Evolutionary conservation across 768 basidiomycete species (phyloP).

Genomic region (Suillus discolor): DNA sequence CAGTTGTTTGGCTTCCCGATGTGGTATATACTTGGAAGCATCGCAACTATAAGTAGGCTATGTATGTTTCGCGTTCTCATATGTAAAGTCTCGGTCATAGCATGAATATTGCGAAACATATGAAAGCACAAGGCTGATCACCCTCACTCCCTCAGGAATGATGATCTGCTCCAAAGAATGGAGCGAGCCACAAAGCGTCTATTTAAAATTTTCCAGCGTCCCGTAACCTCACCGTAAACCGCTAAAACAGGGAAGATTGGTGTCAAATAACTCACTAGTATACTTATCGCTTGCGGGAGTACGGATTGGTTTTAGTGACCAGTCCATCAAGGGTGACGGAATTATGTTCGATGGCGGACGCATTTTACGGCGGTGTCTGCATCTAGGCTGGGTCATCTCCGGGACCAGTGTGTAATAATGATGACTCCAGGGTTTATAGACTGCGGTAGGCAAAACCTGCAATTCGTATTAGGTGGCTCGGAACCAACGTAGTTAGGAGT

Average conservation of each 20-base stretch:
- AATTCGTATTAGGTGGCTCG: background rate
- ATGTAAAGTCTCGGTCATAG: background rate
- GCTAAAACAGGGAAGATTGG: background rate
- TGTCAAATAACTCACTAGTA: background rate
- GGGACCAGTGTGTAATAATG: background rate
- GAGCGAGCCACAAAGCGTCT: background rate
- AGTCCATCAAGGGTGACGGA: background rate
- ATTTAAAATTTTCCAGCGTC: background rate
- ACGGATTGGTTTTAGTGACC: background rate
- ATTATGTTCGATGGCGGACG: background rate
- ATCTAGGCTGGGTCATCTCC: constrained; percentile 8
- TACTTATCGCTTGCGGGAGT: background rate
- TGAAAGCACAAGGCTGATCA: background rate
- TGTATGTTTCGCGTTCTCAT: background rate
- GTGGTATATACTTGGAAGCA: background rate
- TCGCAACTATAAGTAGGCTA: background rate
- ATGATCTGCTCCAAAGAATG: background rate
- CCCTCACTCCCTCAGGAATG: background rate
- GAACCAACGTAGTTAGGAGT: background rate
- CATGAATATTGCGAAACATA: background rate
- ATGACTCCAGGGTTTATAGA: background rate
- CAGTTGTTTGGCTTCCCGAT: constrained; percentile 3
- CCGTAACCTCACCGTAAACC: background rate
- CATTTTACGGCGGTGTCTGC: constrained; percentile 5
- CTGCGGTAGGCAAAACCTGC: background rate